Base-by-base conservation (phyloP, 2,329 filamentous ascomycete species). In the Rhytidhysteron rufulum region DNA sequence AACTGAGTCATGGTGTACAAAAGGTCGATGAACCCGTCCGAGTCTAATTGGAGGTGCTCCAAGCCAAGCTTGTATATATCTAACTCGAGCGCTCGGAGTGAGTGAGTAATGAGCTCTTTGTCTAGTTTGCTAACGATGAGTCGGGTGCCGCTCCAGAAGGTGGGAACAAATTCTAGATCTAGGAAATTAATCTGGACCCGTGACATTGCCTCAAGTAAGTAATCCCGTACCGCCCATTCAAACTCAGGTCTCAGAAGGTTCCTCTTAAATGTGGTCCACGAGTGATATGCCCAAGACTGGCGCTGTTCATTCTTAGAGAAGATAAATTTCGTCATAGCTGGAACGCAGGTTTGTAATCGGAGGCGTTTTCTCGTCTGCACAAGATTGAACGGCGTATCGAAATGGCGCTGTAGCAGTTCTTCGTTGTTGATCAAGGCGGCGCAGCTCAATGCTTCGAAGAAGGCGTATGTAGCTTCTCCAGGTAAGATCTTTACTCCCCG, bases 361-460 rank as follows among this genome's bases (percentile, higher is more conserved):
- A 96, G 72, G n/a, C 81, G 80, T 53, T 80, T 88, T 55, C 84
- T 90, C 11, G 80, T 80, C 63, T 91, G 87, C 2, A 94, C 81
- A 17, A 88, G 76, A 50, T 80, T 75, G 62, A 97, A 96, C 9
- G 94, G 88, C 50, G 77, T 80, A 59, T 95, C 86, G 60, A 97
- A 95, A 49, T 82, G 75, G 20, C 70, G 54, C 40, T 66, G 58
- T 17, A 84, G 62, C 16, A 75, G 64, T 15, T 68, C 63, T 40
- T 79, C 75, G 47, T 77, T 72, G 17, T 69, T 65, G 45, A 96
- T 73, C 58, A 94, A 88, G 1, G 85, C 76, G 50, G 89, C 80
- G 62, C 86, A 95, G 62, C 89, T 95, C 37, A 97, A 70, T 0
- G 86, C 84, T 62, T 97, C 91, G 54, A 94, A 95, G 21, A 97